Evolutionary conservation across 2,329 filamentous ascomycete genomes (phyloP).

Genomic region (Chaetothyriales sp.): DNA sequence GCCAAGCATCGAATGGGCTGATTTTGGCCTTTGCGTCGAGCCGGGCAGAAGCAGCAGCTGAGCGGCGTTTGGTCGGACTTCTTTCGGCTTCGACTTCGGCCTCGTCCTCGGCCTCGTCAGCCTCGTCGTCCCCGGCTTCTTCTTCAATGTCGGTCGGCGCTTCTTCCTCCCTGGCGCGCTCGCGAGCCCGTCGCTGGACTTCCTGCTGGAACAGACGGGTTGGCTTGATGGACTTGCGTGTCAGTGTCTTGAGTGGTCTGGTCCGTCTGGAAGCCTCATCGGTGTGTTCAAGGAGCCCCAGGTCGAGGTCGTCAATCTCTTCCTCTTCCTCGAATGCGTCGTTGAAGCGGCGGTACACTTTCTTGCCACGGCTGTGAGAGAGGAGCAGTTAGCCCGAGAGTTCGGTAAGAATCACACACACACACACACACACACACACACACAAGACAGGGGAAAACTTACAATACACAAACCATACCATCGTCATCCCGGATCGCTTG

Average conservation of each 20-base stretch:
- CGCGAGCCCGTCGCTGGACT: conserved; percentile 26
- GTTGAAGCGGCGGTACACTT: conserved; percentile 42
- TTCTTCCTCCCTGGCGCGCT: conserved; percentile 35
- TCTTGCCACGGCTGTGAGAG: conserved; percentile 48
- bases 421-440: too few relatives aligned
- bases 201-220: conserved; percentile 43
- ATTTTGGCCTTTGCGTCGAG: conserved; percentile 3
- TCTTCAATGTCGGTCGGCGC: conserved; percentile 41
- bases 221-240: conserved; percentile 43
- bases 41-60: not conserved
- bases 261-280: conserved; percentile 22
- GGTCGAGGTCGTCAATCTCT: conserved; percentile 27
- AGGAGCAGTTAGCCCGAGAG: not conserved
- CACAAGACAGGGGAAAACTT: conserved; percentile 23
- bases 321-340: conserved; percentile 27
- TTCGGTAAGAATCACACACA: too few relatives aligned
- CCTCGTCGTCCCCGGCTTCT: conserved; percentile 4
- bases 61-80: not conserved
- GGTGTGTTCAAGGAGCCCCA: conserved; percentile 27
- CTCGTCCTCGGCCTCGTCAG: conserved; percentile 1
- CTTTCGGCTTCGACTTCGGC: not conserved
- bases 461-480: conserved; percentile 48
- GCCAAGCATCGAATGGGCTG: conserved; percentile 18
- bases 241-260: conserved; percentile 33
- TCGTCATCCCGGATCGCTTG: conserved; percentile 38